phyloP scores from a whole-genome alignment of 441 rosid species.

The Erysimum cheiri region DNA sequence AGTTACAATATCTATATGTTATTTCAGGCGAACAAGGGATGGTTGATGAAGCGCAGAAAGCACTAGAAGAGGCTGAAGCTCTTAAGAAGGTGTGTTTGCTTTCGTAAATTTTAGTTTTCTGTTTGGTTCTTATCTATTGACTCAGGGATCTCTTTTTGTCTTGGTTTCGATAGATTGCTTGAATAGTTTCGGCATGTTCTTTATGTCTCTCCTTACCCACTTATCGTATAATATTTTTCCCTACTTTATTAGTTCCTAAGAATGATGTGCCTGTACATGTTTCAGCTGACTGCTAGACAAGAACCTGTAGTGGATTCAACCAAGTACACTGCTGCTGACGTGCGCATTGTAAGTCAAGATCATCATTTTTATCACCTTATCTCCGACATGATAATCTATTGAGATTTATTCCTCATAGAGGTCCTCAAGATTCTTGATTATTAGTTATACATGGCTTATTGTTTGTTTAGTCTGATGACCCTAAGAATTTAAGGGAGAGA shows the following conservation, averaged over 20 bases:
- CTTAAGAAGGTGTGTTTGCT: slow-evolving; percentile 80
- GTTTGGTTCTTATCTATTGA: slow-evolving; percentile 6
- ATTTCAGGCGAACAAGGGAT: slow-evolving; percentile 93
- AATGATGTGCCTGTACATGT: slow-evolving; percentile 23
- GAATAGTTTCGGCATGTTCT: slow-evolving; percentile 7
- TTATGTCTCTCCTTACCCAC: slow-evolving; percentile 12
- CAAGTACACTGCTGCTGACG: slow-evolving; percentile 97
- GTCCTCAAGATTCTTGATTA: slow-evolving; percentile 11
- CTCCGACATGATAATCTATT: not conserved
- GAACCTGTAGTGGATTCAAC: slow-evolving; percentile 85
- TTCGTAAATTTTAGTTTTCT: slow-evolving; percentile 7
- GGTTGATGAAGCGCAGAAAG: slow-evolving; percentile 99
- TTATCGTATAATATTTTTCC: not conserved
- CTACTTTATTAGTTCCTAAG: slow-evolving; percentile 19
- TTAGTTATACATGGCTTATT: slow-evolving; percentile 6
- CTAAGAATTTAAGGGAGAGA: not conserved
- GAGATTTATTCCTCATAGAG: not conserved
- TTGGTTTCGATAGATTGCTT: slow-evolving; percentile 20
- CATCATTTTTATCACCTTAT: slow-evolving; percentile 17
- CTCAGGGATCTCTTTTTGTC: not conserved
- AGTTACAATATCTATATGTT: slow-evolving; percentile 13
- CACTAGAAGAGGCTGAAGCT: slow-evolving; percentile 98
- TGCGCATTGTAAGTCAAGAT: slow-evolving; percentile 87
- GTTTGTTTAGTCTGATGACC: not conserved
- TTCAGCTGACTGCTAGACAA: slow-evolving; percentile 86